These are phyloP conservation scores for Exophiala viscosa DNA, from an alignment of 2,329 filamentous ascomycete species.

Conservation along the genomic window DNA sequence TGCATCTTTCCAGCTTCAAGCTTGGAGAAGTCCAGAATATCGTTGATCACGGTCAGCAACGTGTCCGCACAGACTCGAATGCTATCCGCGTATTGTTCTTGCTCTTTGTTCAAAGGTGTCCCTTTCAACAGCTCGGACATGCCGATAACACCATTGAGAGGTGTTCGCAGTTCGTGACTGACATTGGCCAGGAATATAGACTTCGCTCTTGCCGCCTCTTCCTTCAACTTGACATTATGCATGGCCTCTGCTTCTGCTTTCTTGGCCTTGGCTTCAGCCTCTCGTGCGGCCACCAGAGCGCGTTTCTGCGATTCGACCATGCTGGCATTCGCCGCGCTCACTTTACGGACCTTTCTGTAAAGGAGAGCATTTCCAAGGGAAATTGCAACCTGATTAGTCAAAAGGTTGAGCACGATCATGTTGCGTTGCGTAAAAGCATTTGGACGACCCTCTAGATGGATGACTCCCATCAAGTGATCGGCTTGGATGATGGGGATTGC, in stretches of 20 bases:
- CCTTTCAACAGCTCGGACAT: slow-evolving; percentile 41
- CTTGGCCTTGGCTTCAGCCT: slow-evolving; percentile 63
- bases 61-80: slow-evolving; percentile 42
- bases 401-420: slow-evolving; percentile 49
- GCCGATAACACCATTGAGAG: slow-evolving; percentile 42
- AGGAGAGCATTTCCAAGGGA: slow-evolving; percentile 62
- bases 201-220: slow-evolving; percentile 59
- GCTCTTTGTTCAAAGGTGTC: slow-evolving; percentile 40
- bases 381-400: slow-evolving; percentile 63
- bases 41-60: slow-evolving; percentile 44
- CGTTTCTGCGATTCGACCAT: slow-evolving; percentile 65
- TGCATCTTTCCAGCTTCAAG: slow-evolving; percentile 55
- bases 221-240: slow-evolving; percentile 62
- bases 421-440: slow-evolving; percentile 63
- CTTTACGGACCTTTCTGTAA: slow-evolving; percentile 59
- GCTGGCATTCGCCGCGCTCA: slow-evolving; percentile 60
- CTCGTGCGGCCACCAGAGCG: slow-evolving; percentile 58
- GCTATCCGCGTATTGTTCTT: slow-evolving; percentile 40
- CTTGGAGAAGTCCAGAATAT: slow-evolving; percentile 48
- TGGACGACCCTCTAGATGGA: slow-evolving; percentile 60
- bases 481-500: slow-evolving; percentile 61
- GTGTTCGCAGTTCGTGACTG: slow-evolving; percentile 43
- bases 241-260: slow-evolving; percentile 61
- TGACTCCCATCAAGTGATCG: slow-evolving; percentile 56
- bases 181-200: slow-evolving; percentile 46